Percentiles rank a stretch among this genome's conserved stretches.
Evolutionary conservation across 2,329 filamentous ascomycete species (phyloP).

Genomic region (Neonectria neomacrospora): DNA sequence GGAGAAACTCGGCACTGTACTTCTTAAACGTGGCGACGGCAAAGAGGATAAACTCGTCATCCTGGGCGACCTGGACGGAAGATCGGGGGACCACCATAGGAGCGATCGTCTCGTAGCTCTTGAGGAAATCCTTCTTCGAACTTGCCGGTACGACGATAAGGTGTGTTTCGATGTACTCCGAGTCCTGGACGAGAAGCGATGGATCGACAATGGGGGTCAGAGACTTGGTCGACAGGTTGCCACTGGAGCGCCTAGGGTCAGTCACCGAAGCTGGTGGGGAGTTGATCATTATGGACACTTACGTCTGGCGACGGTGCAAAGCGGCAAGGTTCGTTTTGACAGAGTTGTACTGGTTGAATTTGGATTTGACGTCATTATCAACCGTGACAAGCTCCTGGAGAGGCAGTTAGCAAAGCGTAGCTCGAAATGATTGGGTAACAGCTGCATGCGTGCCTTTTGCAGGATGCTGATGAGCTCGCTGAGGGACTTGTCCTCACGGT

Average conservation of each 20-base stretch:
- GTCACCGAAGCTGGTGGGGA: not conserved
- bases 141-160: constrained; percentile 87
- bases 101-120: constrained; percentile 86
- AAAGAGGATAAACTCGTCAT: constrained; percentile 90
- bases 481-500: constrained; percentile 90
- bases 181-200: constrained; percentile 82
- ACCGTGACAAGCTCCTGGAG: constrained; percentile 84
- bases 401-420: constrained; percentile 18
- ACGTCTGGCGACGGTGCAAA: constrained; percentile 90
- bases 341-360: constrained; percentile 93
- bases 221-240: constrained; percentile 94
- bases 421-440: not conserved
- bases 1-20: constrained; percentile 84
- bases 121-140: constrained; percentile 86
- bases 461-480: constrained; percentile 87
- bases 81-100: constrained; percentile 96
- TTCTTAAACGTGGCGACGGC: constrained; percentile 96
- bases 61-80: constrained; percentile 79
- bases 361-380: constrained; percentile 95
- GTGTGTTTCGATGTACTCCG: constrained; percentile 96
- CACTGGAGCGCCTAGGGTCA: constrained; percentile 60
- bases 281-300: constrained; percentile 44
- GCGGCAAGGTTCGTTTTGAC: constrained; percentile 86
- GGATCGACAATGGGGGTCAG: constrained; percentile 90
- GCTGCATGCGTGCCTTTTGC: constrained; percentile 74